Conservation (phyloP, 2,329 filamentous ascomycete genomes). For the Cladosporium sp. region DNA sequence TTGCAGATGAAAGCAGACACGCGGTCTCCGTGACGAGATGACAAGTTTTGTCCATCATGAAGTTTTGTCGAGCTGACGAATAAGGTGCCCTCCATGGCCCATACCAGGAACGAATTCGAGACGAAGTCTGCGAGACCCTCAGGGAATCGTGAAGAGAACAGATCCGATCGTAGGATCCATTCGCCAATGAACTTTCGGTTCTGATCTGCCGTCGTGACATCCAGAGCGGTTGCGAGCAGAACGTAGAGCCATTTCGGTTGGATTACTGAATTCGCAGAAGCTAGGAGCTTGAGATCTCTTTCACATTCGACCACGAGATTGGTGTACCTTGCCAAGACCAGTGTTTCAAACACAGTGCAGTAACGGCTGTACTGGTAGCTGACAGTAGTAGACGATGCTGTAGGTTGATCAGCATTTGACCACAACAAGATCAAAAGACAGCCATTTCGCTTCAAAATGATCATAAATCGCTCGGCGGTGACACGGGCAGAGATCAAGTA, state of each 20-base stretch:
- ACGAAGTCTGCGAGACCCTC: slow-evolving; percentile 35
- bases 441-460: too few species aligned
- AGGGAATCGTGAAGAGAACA: slow-evolving; percentile 19
- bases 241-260: slow-evolving; percentile 39
- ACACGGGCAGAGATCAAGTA: too few species aligned
- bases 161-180: slow-evolving; percentile 38
- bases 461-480: too few species aligned
- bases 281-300: slow-evolving; percentile 38
- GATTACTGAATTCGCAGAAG: slow-evolving; percentile 33
- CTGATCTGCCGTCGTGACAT: slow-evolving; percentile 41
- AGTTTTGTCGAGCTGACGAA: slow-evolving; percentile 39
- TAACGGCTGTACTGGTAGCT: slow-evolving; percentile 39
- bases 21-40: slow-evolving; percentile 39
- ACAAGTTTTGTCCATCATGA: slow-evolving; percentile 23
- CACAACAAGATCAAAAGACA: too few species aligned
- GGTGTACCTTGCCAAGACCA: slow-evolving; percentile 46
- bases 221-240: slow-evolving; percentile 39
- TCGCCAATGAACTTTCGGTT: slow-evolving; percentile 43
- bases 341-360: slow-evolving; percentile 44
- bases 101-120: slow-evolving; percentile 40
- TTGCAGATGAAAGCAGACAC: slow-evolving; percentile 34
- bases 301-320: slow-evolving; percentile 47
- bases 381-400: slow-evolving; percentile 16
- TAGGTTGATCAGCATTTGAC: neutral
- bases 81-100: slow-evolving; percentile 43